Conservation (phyloP, 768 basidiomycete species). For the Sporobolomyces pararoseus region DNA sequence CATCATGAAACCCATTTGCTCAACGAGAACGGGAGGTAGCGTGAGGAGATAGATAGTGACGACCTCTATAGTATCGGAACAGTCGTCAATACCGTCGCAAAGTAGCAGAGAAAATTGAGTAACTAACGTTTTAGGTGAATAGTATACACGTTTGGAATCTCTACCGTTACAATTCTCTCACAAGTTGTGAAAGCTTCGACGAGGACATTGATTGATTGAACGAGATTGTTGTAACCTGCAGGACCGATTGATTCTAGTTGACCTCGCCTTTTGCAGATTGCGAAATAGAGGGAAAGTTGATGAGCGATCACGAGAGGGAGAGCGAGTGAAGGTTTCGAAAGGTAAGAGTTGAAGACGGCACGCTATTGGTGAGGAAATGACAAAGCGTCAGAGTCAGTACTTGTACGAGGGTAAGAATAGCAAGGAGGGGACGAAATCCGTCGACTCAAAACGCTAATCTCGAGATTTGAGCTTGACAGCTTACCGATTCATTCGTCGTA, state of each 20-base stretch:
- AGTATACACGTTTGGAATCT: constrained; percentile 49
- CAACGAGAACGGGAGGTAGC: constrained; percentile 78
- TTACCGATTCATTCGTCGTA: constrained; percentile 7
- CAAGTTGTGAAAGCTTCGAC: constrained; percentile 25
- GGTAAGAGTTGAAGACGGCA: constrained; percentile 27
- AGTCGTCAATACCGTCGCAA: constrained; percentile 2
- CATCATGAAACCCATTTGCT: constrained; percentile 52
- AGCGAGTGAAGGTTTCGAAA: constrained; percentile 60
- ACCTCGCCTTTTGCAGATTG: constrained; percentile 66
- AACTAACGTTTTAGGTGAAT: constrained; percentile 61
- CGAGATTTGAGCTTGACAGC: neutral
- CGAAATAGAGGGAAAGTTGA: constrained; percentile 41
- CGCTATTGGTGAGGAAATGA: too few relatives aligned
- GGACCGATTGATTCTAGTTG: constrained; percentile 77
- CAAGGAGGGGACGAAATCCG: neutral
- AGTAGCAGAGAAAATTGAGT: neutral
- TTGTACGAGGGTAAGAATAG: too few relatives aligned
- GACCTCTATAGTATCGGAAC: too few relatives aligned
- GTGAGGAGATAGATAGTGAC: constrained; percentile 89
- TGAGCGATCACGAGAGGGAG: constrained; percentile 69
- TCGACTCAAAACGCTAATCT: neutral
- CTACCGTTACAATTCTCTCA: constrained; percentile 16
- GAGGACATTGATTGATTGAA: constrained; percentile 4
- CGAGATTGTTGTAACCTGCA: constrained; percentile 56
- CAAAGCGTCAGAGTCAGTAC: too few relatives aligned